Conservation (phyloP, 2,329 filamentous ascomycete genomes). For the Fusarium xylarioides region DNA sequence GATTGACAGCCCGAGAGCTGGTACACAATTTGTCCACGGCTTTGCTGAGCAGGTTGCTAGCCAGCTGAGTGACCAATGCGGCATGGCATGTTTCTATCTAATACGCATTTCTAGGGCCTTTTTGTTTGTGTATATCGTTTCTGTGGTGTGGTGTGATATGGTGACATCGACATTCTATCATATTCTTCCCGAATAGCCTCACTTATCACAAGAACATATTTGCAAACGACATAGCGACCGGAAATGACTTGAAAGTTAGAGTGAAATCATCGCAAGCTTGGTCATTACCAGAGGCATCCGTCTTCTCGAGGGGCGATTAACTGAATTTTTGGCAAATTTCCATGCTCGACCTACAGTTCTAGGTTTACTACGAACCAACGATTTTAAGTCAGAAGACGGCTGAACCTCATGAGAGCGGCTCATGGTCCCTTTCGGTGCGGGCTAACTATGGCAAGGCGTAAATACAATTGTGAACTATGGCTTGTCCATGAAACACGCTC, state of each 20-base stretch:
- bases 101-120: not conserved
- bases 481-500: not conserved
- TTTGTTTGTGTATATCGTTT: not conserved
- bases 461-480: not conserved
- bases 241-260: not conserved
- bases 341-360: not conserved
- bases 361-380: not conserved
- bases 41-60: not conserved
- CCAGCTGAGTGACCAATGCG: not conserved
- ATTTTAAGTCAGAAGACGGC: not conserved
- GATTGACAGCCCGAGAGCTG: slow-evolving; percentile 3
- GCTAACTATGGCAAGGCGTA: not conserved
- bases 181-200: not conserved
- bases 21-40: not conserved
- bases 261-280: too few relatives aligned
- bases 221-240: not conserved
- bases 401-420: not conserved
- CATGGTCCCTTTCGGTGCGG: not conserved
- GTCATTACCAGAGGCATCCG: not conserved
- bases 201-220: not conserved
- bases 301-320: not conserved
- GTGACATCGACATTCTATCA: not conserved
- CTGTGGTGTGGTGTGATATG: not conserved
- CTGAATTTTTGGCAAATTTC: not conserved
- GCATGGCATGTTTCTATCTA: not conserved